phyloP scores from a whole-genome alignment of 495 filamentous ascomycete species.

The Ramalina intermedia region DNA sequence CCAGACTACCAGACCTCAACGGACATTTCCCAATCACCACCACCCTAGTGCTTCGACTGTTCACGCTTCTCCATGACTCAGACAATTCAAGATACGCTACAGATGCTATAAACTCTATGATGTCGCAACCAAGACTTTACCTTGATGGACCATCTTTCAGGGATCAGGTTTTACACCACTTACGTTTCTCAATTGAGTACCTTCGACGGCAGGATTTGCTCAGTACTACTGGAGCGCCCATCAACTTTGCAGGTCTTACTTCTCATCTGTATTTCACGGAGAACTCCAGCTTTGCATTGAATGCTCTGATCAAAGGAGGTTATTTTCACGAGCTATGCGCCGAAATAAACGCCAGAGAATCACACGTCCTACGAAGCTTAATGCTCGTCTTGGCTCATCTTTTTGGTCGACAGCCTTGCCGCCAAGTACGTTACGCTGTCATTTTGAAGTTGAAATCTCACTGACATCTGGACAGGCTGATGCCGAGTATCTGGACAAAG shows the following conservation, averaged over 20 bases:
- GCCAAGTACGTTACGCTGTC: constrained; percentile 10
- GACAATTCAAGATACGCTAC: constrained; percentile 43
- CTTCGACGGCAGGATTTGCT: constrained; percentile 53
- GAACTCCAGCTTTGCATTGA: constrained; percentile 57
- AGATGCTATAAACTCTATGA: constrained; percentile 45
- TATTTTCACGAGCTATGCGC: constrained; percentile 52
- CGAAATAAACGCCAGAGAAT: constrained; percentile 25
- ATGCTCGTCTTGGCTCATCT: constrained; percentile 56
- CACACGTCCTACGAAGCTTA: constrained; percentile 30
- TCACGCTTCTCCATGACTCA: constrained; percentile 50
- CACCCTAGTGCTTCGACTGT: constrained; percentile 53
- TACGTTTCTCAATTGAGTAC: constrained; percentile 71
- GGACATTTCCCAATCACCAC: constrained; percentile 71
- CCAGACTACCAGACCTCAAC: constrained; percentile 53
- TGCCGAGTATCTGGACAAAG: constrained; percentile 28
- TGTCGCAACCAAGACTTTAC: constrained; percentile 55
- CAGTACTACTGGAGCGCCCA: constrained; percentile 39
- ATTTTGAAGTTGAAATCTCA: neutral
- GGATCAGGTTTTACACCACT: constrained; percentile 54
- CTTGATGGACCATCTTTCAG: constrained; percentile 47
- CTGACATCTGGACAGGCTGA: constrained; percentile 14
- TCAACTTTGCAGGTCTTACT: constrained; percentile 54
- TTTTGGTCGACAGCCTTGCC: constrained; percentile 41
- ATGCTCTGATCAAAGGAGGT: constrained; percentile 50
- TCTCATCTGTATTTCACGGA: constrained; percentile 63